Conservation (phyloP, 805 yeast genomes). For the Candida vartiovaarae region DNA sequence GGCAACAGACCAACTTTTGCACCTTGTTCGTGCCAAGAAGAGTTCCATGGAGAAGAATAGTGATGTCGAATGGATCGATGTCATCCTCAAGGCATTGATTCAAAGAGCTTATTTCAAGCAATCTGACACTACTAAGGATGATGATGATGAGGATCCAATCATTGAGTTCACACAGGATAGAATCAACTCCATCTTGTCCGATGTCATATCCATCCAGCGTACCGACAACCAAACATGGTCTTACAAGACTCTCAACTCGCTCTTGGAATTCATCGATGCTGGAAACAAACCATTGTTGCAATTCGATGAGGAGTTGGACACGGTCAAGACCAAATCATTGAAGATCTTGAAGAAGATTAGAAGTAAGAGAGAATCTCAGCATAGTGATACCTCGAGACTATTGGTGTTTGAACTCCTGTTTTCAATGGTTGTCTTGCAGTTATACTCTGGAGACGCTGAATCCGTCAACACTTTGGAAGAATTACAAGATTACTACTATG, state of each 20-base stretch:
- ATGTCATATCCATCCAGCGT: conserved; percentile 40
- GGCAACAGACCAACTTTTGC: conserved; percentile 52
- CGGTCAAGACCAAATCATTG: conserved; percentile 42
- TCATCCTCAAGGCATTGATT: conserved; percentile 26
- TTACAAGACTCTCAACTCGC: conserved; percentile 37
- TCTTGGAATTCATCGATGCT: conserved; percentile 23
- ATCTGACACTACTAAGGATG: neutral
- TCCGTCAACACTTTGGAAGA: conserved; percentile 72
- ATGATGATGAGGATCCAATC: conserved; percentile 25
- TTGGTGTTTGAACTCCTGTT: conserved; percentile 69
- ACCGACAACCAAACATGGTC: conserved; percentile 55
- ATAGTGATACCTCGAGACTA: conserved; percentile 31
- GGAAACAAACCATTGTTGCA: conserved; percentile 26
- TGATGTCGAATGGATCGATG: conserved; percentile 24
- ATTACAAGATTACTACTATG: conserved; percentile 51
- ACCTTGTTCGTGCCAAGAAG: conserved; percentile 43
- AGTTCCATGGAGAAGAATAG: conserved; percentile 15
- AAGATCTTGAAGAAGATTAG: conserved; percentile 39
- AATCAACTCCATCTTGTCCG: conserved; percentile 60
- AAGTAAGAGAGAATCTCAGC: conserved; percentile 27
- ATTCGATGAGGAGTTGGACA: conserved; percentile 54
- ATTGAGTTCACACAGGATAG: conserved; percentile 49
- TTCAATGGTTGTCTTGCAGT: conserved; percentile 69
- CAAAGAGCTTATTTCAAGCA: conserved; percentile 24
- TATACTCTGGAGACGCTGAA: conserved; percentile 71